These are phyloP conservation scores for Claviceps maximensis DNA, from an alignment of 2,329 filamentous ascomycete species.

Conservation along the genomic window DNA sequence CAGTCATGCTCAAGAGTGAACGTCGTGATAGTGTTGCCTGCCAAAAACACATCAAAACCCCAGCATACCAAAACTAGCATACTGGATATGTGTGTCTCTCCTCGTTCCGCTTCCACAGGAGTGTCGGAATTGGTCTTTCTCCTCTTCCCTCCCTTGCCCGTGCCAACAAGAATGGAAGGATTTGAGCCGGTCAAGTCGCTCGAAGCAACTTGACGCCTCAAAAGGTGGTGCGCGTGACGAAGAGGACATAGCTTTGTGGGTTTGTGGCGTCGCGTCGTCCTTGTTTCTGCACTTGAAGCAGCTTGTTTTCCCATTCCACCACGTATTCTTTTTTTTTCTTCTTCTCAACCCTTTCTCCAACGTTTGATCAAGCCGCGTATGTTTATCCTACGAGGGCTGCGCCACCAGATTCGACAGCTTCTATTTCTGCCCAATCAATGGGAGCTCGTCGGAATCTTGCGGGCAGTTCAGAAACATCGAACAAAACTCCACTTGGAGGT, in stretches of 20 bases:
- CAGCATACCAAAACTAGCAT: not conserved
- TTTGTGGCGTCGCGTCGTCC: not conserved
- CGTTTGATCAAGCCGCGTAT: not conserved
- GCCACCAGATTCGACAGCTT: slow-evolving; percentile 87
- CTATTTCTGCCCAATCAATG: slow-evolving; percentile 75
- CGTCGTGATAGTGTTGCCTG: not conserved
- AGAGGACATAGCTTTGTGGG: not conserved
- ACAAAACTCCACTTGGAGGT: slow-evolving; percentile 61
- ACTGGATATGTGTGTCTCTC: not conserved
- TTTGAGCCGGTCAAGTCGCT: not conserved
- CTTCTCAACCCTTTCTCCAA: not conserved
- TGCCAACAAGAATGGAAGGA: not conserved
- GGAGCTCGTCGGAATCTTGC: slow-evolving; percentile 63
- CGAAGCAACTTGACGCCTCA: not conserved
- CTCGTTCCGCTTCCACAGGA: not conserved
- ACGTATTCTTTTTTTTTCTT: not conserved
- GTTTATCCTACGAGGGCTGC: slow-evolving; percentile 43
- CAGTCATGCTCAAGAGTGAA: not conserved
- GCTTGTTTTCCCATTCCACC: not conserved
- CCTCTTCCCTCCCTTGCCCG: not conserved
- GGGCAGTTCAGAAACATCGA: slow-evolving; percentile 83
- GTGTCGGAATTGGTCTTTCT: not conserved
- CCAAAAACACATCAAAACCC: not conserved
- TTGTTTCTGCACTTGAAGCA: not conserved
- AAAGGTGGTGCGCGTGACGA: not conserved